Conservation (phyloP, 1,139 yeast genomes). For the Hemisphaericaspora xylofermentans region DNA sequence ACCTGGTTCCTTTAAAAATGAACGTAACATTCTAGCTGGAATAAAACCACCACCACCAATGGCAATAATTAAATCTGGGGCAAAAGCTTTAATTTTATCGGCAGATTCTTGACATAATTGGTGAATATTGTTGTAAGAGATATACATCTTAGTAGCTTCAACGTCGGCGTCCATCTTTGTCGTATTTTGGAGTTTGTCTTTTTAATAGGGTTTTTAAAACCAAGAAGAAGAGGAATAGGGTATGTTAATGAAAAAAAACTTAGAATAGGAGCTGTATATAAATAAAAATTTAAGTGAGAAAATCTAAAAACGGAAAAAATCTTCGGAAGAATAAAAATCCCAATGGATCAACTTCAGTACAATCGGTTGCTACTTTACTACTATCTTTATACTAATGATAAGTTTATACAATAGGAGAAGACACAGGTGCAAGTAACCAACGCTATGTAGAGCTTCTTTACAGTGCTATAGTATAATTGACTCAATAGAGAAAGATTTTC, state of each 20-base stretch:
- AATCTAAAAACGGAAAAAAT: conserved; percentile 1
- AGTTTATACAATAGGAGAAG: too few relatives aligned
- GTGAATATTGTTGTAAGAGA: conserved; percentile 90
- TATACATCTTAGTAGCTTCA: conserved; percentile 62
- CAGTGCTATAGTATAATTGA: too few relatives aligned
- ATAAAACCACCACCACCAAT: conserved; percentile 95
- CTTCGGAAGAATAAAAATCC: neutral
- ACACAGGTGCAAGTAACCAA: too few relatives aligned
- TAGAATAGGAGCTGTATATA: too few relatives aligned
- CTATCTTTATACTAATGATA: too few relatives aligned
- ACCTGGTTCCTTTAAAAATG: conserved; percentile 84
- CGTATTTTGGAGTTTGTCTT: conserved; percentile 4
- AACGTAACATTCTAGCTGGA: conserved; percentile 91
- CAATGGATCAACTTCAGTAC: neutral
- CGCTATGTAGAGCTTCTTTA: too few relatives aligned
- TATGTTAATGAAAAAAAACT: too few relatives aligned
- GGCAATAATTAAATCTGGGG: conserved; percentile 88
- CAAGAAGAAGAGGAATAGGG: conserved; percentile 9
- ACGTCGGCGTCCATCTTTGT: conserved; percentile 32
- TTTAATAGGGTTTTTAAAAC: neutral
- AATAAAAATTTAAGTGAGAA: neutral
- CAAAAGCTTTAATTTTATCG: conserved; percentile 61
- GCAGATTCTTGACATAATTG: conserved; percentile 90
- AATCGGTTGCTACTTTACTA: too few relatives aligned
- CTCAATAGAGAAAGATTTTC: too few relatives aligned